Base-by-base conservation (phyloP, 2,329 filamentous ascomycete species). In the Aspergillus nomiae region DNA sequence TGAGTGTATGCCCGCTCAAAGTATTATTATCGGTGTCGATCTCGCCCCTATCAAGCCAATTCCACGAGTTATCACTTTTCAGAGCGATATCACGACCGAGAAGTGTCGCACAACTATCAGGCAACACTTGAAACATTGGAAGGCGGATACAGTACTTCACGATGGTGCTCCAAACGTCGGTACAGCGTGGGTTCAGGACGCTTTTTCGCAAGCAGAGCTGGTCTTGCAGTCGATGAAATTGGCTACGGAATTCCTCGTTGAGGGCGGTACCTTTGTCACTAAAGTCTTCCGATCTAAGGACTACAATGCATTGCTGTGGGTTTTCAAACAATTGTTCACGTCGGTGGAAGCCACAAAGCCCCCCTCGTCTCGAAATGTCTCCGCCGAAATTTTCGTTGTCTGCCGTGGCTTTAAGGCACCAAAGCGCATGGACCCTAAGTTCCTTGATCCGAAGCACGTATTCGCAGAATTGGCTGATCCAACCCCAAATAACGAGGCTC, bases 261-360 rank as follows among this genome's bases (percentile, higher is more conserved):
- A 94, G 76, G 92, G 94, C 53, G 95, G 95, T 67, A 94, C 90
- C 10, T 98, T 98, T 68, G 94, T 98, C 51, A 98, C 94, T 61
- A 99, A 99, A 80, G 92, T 99, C 50, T 99, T 99, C 84, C 84
- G 95, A 66, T 96, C 92, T 38, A 98, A 97, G 76, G 94, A 99
- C 76, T 98, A 97, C 83, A 97, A 97, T 76, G 90, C 92, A 63
- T 81, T 99, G 53, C 85, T 98, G 56, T 99, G 95, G 95, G 94
- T 98, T 38, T 93, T 98, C 83, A 97, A 97, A 76, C 95, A 99
- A 78, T 85, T 99, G 0, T 99, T 99, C 82, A 86, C 86, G 55
- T 96, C 95, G 69, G 95, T 99, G 67, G 94, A 99, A 76, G 94
- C 96, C 56, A 99, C 95, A 6, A 99, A 99, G 79, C 95, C 95